These are phyloP conservation scores for Nemania diffusa DNA, from an alignment of 2,329 filamentous ascomycete genomes.

Conservation along the genomic window DNA sequence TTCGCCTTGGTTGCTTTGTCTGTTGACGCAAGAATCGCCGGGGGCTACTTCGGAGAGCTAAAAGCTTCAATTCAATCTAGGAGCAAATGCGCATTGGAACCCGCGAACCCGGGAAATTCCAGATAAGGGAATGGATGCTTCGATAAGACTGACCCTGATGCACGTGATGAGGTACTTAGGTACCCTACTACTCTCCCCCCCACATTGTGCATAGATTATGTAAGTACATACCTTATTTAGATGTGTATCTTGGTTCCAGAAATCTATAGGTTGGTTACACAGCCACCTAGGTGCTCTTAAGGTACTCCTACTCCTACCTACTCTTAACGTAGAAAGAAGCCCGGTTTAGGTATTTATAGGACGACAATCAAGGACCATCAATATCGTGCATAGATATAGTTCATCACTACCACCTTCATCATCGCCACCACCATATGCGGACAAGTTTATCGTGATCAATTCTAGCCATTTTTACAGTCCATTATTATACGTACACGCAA, in stretches of 20 bases:
- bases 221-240: background rate
- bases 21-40: background rate
- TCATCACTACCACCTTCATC: background rate
- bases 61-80: background rate
- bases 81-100: background rate
- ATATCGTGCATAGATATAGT: background rate
- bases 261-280: too few species aligned
- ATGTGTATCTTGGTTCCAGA: background rate
- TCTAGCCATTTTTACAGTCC: background rate
- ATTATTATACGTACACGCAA: background rate
- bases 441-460: background rate
- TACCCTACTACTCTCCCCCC: background rate
- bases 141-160: too few species aligned
- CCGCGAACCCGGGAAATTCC: background rate
- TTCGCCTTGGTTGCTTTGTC: background rate
- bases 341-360: too few species aligned
- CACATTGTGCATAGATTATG: background rate
- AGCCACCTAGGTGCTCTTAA: too few species aligned
- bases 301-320: background rate
- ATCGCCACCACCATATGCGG: background rate
- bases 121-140: background rate
- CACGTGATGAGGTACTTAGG: background rate
- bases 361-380: too few species aligned
- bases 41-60: background rate
- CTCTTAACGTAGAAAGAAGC: too few species aligned